A percentile compares a stretch with the other conserved stretches of the same genome.
These are phyloP conservation scores for apple (Malus domestica) DNA, from an alignment of 306 rosid species.

Conservation along the genomic window DNA sequence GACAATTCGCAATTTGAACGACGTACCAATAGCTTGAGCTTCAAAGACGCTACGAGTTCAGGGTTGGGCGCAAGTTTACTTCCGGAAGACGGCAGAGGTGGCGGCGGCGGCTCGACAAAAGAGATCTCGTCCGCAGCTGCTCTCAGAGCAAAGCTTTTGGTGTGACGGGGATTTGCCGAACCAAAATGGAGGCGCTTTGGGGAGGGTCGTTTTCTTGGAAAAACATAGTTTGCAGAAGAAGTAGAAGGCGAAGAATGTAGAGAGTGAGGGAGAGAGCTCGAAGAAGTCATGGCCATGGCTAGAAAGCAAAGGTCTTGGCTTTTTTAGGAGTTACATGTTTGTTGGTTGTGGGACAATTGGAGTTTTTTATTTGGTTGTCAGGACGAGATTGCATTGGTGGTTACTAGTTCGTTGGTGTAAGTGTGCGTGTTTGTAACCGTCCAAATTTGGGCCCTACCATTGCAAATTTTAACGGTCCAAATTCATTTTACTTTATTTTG, in stretches of 20 bases:
- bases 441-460: background rate
- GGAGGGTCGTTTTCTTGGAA: slow-evolving; percentile 5
- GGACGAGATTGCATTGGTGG: background rate
- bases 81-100: slow-evolving; percentile 14
- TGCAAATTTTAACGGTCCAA: background rate
- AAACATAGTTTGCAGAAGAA: slow-evolving; percentile 1
- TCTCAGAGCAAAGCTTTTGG: slow-evolving; percentile 28
- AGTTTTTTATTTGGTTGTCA: background rate
- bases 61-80: background rate
- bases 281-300: slow-evolving; percentile 33
- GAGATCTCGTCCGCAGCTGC: slow-evolving; percentile 29
- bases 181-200: slow-evolving; percentile 10
- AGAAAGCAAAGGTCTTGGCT: background rate
- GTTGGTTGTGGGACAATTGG: no score
- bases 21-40: slow-evolving; percentile 72
- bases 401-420: no score
- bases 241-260: slow-evolving; percentile 10
- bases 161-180: background rate
- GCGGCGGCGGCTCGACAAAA: slow-evolving; percentile 27
- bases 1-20: background rate
- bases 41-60: slow-evolving; percentile 40
- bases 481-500: background rate
- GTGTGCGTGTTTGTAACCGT: no score
- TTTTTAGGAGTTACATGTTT: background rate
- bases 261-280: slow-evolving; percentile 28